A percentile compares a stretch with the other conserved stretches of the same genome.
Conservation (phyloP, 1,139 yeast species). For the Kluyveromyces sp. region DNA sequence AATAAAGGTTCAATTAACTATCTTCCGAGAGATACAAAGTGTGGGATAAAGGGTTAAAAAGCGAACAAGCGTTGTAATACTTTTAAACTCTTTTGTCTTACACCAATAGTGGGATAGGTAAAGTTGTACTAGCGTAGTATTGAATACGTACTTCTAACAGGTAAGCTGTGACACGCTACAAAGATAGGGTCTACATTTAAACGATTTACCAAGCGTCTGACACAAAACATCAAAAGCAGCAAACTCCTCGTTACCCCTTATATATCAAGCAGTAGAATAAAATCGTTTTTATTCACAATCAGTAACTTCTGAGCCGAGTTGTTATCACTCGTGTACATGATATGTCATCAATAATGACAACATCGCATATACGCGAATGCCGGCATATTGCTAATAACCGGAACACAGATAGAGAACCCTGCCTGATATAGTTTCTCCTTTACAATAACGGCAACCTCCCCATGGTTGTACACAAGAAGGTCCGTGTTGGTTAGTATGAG, state of each 20-base stretch:
- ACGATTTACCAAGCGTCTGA: too few species aligned
- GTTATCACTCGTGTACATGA: neutral
- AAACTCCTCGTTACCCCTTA: too few species aligned
- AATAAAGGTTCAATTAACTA: neutral
- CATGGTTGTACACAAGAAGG: neutral
- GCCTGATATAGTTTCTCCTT: neutral
- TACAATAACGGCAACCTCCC: neutral
- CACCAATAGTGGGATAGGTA: too few species aligned
- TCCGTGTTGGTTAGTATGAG: neutral
- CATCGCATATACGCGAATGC: neutral
- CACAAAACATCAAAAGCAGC: too few species aligned
- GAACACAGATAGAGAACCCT: neutral
- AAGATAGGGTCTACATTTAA: too few species aligned
- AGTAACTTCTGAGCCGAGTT: too few species aligned
- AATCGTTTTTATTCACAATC: too few species aligned
- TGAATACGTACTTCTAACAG: too few species aligned
- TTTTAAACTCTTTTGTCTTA: neutral
- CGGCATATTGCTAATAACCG: neutral
- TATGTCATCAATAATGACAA: neutral
- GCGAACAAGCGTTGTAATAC: neutral
- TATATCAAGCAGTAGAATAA: too few species aligned
- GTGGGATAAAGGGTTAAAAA: neutral
- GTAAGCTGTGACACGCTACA: too few species aligned
- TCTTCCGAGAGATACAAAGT: neutral
- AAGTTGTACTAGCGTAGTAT: too few species aligned